Evolutionary conservation across 73 alveolate species (phyloP).

Genomic region (Paramecium caudatum): DNA sequence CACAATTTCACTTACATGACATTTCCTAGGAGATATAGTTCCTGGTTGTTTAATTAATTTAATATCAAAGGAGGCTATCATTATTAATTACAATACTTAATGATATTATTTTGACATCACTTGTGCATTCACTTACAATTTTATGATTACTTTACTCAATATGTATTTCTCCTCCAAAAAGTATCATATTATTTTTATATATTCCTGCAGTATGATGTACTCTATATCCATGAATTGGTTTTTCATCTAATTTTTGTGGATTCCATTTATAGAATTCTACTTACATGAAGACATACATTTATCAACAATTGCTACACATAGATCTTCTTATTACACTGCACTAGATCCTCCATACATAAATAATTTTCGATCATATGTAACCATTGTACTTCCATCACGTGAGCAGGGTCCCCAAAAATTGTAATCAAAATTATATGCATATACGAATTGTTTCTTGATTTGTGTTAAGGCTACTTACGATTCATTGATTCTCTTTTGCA

Average conservation of each 20-base stretch:
- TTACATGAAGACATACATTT: background rate
- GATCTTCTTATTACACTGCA: background rate
- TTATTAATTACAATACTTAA: background rate
- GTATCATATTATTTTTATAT: conserved; percentile 17
- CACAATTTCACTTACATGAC: conserved; percentile 48
- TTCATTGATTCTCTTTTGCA: conserved; percentile 37
- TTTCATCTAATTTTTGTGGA: conserved; percentile 49
- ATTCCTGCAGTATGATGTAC: conserved; percentile 62
- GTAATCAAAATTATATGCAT: conserved; percentile 48
- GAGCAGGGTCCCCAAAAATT: conserved; percentile 60
- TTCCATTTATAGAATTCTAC: conserved; percentile 58
- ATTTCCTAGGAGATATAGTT: background rate
- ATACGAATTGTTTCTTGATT: conserved; percentile 16
- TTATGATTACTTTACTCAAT: background rate
- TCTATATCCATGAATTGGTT: conserved; percentile 38
- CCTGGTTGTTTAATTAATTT: conserved; percentile 48
- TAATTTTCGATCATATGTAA: conserved; percentile 26
- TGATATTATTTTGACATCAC: conserved; percentile 21
- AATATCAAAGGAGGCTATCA: conserved; percentile 41
- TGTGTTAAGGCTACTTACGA: conserved; percentile 8
- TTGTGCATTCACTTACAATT: conserved; percentile 53
- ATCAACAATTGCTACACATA: conserved; percentile 20
- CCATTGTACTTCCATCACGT: conserved; percentile 56
- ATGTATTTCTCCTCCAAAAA: conserved; percentile 62
- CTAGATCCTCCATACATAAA: conserved; percentile 60